Evolutionary conservation across 2,329 filamentous ascomycete genomes (phyloP).

Genomic region (Knoxdaviesia proteae): DNA sequence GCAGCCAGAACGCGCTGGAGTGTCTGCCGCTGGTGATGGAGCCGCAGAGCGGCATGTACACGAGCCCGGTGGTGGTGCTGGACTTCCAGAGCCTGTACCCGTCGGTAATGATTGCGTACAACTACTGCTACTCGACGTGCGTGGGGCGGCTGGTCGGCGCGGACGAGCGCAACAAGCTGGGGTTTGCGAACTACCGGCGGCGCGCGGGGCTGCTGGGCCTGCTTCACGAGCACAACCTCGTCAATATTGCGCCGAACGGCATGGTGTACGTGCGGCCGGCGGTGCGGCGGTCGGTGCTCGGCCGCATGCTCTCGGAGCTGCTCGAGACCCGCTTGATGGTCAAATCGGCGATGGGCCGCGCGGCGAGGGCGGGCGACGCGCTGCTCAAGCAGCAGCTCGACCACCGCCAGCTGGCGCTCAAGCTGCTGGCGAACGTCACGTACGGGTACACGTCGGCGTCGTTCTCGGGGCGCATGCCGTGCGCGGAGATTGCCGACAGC

Average conservation of each 20-base stretch:
- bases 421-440: constrained; percentile 94
- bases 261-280: constrained; percentile 84
- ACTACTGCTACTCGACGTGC: constrained; percentile 96
- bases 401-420: constrained; percentile 82
- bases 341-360: constrained; percentile 60
- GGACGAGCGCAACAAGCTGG: constrained; percentile 64
- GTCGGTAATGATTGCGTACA: constrained; percentile 97
- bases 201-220: constrained; percentile 42
- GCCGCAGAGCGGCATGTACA: constrained; percentile 86
- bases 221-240: constrained; percentile 27
- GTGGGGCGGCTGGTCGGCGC: constrained; percentile 68
- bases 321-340: constrained; percentile 95
- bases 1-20: constrained; percentile 81
- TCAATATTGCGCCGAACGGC: constrained; percentile 88
- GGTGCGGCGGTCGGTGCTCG: constrained; percentile 73
- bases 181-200: constrained; percentile 47
- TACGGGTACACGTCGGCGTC: constrained; percentile 96
- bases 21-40: constrained; percentile 95
- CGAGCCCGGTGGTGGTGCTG: constrained; percentile 67
- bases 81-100: constrained; percentile 96
- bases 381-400: constrained; percentile 58
- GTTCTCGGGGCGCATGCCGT: constrained; percentile 94
- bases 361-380: neutral
- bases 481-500: constrained; percentile 91
- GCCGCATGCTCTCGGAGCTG: constrained; percentile 93